Percentiles rank a stretch among this genome's conserved stretches.
Evolutionary conservation across 1,139 yeast genomes (phyloP).

Genomic region (Pichia sp.): DNA sequence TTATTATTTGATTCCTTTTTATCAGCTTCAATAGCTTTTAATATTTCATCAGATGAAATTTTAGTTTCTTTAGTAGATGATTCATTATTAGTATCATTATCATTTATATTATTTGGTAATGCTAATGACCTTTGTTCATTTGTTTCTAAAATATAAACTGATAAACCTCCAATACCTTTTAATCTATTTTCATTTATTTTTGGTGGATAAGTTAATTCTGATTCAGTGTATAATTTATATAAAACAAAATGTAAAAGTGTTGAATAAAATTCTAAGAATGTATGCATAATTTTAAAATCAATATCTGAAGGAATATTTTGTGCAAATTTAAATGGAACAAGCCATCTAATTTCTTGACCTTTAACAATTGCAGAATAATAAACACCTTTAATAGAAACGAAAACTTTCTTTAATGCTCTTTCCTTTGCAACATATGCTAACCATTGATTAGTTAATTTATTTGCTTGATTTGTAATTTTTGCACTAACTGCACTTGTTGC

Average conservation of each 20-base stretch:
- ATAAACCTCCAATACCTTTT: conserved; percentile 86
- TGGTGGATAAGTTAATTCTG: conserved; percentile 88
- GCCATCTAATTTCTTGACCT: conserved; percentile 95
- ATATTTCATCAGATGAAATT: conserved; percentile 40
- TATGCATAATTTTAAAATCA: conserved; percentile 94
- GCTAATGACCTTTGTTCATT: conserved; percentile 37
- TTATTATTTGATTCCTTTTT: conserved; percentile 21
- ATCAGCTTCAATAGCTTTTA: conserved; percentile 49
- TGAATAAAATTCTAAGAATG: conserved; percentile 92
- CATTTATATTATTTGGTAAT: conserved; percentile 32
- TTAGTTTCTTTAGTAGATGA: conserved; percentile 18
- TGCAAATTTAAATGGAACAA: conserved; percentile 95
- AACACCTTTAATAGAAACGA: conserved; percentile 95
- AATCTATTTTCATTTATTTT: conserved; percentile 62
- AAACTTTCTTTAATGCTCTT: conserved; percentile 75
- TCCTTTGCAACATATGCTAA: conserved; percentile 88
- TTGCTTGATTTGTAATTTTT: conserved; percentile 80
- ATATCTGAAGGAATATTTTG: conserved; percentile 91
- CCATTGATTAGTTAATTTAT: conserved; percentile 87
- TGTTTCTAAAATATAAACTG: conserved; percentile 70
- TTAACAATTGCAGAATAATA: conserved; percentile 85
- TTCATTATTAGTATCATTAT: too few species aligned
- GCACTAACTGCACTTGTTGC: conserved; percentile 81
- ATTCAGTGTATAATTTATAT: conserved; percentile 77
- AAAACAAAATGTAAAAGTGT: conserved; percentile 84